Evolutionary conservation across 2,329 filamentous ascomycete genomes (phyloP).

Genomic region (Myrmaecium sp.): DNA sequence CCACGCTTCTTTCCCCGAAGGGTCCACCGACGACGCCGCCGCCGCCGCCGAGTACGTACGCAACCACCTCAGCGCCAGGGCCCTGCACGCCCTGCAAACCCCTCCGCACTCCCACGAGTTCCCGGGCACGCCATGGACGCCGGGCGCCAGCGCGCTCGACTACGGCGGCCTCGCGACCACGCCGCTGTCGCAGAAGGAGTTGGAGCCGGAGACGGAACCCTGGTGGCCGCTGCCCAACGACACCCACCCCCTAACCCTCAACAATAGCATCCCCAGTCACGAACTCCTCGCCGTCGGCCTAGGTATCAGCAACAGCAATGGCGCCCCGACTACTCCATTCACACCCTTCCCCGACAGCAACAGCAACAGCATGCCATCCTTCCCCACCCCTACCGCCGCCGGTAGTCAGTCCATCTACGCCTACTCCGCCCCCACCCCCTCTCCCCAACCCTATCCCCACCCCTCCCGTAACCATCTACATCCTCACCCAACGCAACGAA

Average conservation of each 20-base stretch:
- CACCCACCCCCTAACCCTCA: too few relatives aligned
- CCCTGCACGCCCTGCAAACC: constrained; percentile 21
- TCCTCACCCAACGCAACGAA: constrained; percentile 1
- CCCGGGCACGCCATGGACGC: constrained; percentile 15
- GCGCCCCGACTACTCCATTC: constrained; percentile 6
- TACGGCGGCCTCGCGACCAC: constrained; percentile 15
- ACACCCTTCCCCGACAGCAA: constrained; percentile 4
- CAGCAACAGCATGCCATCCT: constrained; percentile 4
- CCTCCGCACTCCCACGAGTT: constrained; percentile 17
- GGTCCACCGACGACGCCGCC: constrained; percentile 8
- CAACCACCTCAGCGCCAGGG: constrained; percentile 8
- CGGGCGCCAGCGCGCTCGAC: constrained; percentile 13
- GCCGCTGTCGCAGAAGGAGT: constrained; percentile 9
- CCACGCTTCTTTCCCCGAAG: constrained; percentile 8
- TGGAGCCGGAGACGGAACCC: constrained; percentile 10
- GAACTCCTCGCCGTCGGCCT: constrained; percentile 4
- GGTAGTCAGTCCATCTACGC: background rate
- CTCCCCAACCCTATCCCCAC: constrained; percentile 2
- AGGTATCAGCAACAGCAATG: constrained; percentile 8
- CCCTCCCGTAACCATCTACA: constrained; percentile 1
- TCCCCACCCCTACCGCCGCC: constrained; percentile 2
- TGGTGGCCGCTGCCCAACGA: constrained; percentile 13
- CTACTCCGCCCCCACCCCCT: constrained; percentile 2
- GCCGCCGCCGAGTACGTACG: constrained; percentile 9
- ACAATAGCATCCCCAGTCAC: too few relatives aligned